Conservation (phyloP, 2,329 filamentous ascomycete genomes). For the Apiospora phragmitis region DNA sequence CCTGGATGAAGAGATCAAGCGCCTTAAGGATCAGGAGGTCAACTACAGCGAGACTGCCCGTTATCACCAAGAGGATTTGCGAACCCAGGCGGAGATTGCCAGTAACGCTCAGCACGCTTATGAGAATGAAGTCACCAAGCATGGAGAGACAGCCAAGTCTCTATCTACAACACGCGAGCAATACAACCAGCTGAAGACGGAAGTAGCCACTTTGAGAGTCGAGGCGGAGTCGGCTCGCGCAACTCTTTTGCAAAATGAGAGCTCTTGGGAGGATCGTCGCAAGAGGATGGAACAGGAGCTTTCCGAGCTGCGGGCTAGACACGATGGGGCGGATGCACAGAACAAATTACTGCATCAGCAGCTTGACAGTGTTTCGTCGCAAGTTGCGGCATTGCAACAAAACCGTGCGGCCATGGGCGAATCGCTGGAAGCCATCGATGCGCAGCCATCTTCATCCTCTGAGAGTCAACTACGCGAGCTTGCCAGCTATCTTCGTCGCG, state of each 20-base stretch:
- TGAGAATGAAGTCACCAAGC: constrained; percentile 90
- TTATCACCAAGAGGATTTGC: constrained; percentile 87
- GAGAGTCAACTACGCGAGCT: constrained; percentile 83
- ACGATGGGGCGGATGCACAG: constrained; percentile 83
- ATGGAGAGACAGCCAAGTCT: constrained; percentile 89
- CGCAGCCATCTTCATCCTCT: constrained; percentile 56
- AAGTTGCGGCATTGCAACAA: constrained; percentile 79
- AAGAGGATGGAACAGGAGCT: constrained; percentile 84
- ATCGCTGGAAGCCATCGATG: constrained; percentile 53
- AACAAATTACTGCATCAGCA: constrained; percentile 90
- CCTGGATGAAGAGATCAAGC: constrained; percentile 75
- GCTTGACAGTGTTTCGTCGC: constrained; percentile 76
- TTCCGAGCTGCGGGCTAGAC: constrained; percentile 71
- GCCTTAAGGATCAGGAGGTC: constrained; percentile 82
- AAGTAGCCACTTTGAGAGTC: constrained; percentile 71
- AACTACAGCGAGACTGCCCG: constrained; percentile 77
- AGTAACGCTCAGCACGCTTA: constrained; percentile 93
- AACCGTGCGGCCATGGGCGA: constrained; percentile 56
- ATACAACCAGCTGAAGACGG: constrained; percentile 78
- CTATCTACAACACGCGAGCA: constrained; percentile 78
- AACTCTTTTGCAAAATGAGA: constrained; percentile 75
- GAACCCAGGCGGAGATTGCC: constrained; percentile 90
- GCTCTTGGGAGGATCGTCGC: constrained; percentile 83
- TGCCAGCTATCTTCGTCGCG: constrained; percentile 85
- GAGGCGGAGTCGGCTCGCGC: constrained; percentile 86